These are phyloP conservation scores for Pochonia chlamydosporia DNA, from an alignment of 2,329 filamentous ascomycete genomes.

Conservation along the genomic window DNA sequence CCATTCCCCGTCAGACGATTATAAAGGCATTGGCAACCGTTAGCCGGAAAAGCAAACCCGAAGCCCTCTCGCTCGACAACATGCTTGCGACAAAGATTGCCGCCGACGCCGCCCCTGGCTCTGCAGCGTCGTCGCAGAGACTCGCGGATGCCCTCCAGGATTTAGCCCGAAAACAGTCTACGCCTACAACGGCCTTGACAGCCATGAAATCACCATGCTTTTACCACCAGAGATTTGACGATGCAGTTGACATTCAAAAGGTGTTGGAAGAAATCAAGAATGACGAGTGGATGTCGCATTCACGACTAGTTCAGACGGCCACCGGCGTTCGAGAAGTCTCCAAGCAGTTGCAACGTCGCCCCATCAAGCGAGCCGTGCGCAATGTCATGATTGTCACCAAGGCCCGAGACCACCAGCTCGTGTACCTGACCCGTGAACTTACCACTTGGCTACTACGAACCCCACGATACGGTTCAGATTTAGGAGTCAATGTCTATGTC, in stretches of 20 bases:
- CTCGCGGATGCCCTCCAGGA: slow-evolving; percentile 57
- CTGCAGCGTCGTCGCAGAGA: slow-evolving; percentile 50
- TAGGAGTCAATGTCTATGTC: slow-evolving; percentile 98
- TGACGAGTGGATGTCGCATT: slow-evolving; percentile 88
- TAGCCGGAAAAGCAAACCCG: slow-evolving; percentile 53
- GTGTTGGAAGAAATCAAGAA: slow-evolving; percentile 91
- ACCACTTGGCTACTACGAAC: slow-evolving; percentile 83
- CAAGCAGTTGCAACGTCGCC: slow-evolving; percentile 86
- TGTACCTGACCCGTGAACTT: slow-evolving; percentile 81
- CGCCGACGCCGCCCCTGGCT: slow-evolving; percentile 29
- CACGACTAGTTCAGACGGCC: slow-evolving; percentile 88
- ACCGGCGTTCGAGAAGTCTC: slow-evolving; percentile 93
- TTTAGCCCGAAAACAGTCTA: slow-evolving; percentile 37
- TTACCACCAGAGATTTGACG: slow-evolving; percentile 95
- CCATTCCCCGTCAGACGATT: slow-evolving; percentile 70
- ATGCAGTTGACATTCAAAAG: slow-evolving; percentile 89
- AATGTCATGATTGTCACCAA: slow-evolving; percentile 99
- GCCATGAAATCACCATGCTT: slow-evolving; percentile 87
- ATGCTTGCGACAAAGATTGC: slow-evolving; percentile 46
- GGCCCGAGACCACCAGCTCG: slow-evolving; percentile 88
- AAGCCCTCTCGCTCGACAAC: slow-evolving; percentile 55
- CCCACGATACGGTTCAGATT: slow-evolving; percentile 78
- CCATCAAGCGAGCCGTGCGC: slow-evolving; percentile 84
- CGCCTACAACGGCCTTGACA: slow-evolving; percentile 43
- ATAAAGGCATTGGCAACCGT: slow-evolving; percentile 75